Evolutionary conservation across 768 basidiomycete genomes (phyloP).

Genomic region (Tylopilus cervinicoccineus): DNA sequence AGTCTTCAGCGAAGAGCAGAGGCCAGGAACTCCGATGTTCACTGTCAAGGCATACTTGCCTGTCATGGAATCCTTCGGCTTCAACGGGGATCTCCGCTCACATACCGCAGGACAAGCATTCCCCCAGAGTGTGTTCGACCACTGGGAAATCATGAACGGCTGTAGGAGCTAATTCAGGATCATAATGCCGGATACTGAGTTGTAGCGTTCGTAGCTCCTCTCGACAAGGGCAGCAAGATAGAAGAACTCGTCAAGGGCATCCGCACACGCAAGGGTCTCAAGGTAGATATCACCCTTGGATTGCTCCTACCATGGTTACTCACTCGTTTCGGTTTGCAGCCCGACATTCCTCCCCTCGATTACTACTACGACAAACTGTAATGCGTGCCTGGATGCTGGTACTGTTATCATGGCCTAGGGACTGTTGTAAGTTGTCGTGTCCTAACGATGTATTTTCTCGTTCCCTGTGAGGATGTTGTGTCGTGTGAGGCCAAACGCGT

Average conservation of each 20-base stretch:
- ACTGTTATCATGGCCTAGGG: slow-evolving; percentile 3
- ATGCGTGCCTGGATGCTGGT: slow-evolving; percentile 15
- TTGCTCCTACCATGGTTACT: background rate
- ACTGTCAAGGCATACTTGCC: slow-evolving; percentile 97
- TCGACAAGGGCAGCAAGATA: slow-evolving; percentile 90
- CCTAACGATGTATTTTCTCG: slow-evolving; percentile 11
- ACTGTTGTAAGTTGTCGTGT: slow-evolving; percentile 20
- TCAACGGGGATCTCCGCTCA: slow-evolving; percentile 93
- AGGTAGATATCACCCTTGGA: slow-evolving; percentile 42
- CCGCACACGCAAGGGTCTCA: slow-evolving; percentile 93
- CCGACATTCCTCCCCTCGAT: slow-evolving; percentile 84
- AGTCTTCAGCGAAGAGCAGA: slow-evolving; percentile 97
- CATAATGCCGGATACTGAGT: slow-evolving; percentile 1
- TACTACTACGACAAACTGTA: slow-evolving; percentile 93
- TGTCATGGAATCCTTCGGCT: slow-evolving; percentile 91
- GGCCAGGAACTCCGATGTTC: slow-evolving; percentile 98
- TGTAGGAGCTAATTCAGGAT: slow-evolving; percentile 41
- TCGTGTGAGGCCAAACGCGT: too few species aligned
- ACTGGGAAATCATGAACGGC: slow-evolving; percentile 85
- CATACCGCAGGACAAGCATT: slow-evolving; percentile 96
- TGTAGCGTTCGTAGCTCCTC: slow-evolving; percentile 42
- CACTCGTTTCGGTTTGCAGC: slow-evolving; percentile 39
- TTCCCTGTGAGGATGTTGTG: background rate
- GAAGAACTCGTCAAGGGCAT: slow-evolving; percentile 80
- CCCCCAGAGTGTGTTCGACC: slow-evolving; percentile 93